Conservation (phyloP, 441 rosid genomes). For the Populus tomentosa region DNA sequence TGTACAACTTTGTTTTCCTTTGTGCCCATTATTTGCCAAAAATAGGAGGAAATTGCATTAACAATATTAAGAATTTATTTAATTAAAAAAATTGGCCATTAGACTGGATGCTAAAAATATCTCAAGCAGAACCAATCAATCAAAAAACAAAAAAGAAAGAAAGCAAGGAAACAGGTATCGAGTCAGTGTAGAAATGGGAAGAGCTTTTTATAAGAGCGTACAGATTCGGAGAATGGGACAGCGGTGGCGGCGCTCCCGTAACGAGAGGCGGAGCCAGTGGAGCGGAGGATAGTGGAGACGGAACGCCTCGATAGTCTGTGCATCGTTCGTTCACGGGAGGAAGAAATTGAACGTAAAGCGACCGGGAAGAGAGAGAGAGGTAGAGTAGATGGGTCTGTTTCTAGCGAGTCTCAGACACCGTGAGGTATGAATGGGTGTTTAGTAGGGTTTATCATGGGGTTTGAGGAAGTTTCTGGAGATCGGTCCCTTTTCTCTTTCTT, state of each 20-base stretch:
- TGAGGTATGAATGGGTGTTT: neutral
- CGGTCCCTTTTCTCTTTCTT: neutral
- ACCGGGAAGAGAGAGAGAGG: neutral
- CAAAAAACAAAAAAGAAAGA: neutral
- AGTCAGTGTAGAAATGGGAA: neutral
- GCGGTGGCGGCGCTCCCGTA: constrained; percentile 31
- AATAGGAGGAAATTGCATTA: neutral
- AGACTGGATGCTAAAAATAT: neutral
- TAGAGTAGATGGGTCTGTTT: neutral
- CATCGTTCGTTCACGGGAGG: constrained; percentile 34
- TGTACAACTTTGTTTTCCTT: neutral
- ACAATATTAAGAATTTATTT: no score
- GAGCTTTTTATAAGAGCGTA: constrained; percentile 35
- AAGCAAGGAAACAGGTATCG: neutral
- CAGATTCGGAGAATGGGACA: constrained; percentile 31
- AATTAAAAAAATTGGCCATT: no score
- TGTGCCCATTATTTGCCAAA: neutral
- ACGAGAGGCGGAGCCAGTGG: constrained; percentile 27
- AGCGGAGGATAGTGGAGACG: constrained; percentile 48
- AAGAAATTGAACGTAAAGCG: neutral
- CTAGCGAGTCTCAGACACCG: neutral
- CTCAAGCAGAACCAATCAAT: neutral
- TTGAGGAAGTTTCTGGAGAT: constrained; percentile 66
- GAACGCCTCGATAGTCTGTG: constrained; percentile 66
- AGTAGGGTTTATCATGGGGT: constrained; percentile 54